phyloP scores from a whole-genome alignment of 2,329 filamentous ascomycete species.

The Diplodia corticola region DNA sequence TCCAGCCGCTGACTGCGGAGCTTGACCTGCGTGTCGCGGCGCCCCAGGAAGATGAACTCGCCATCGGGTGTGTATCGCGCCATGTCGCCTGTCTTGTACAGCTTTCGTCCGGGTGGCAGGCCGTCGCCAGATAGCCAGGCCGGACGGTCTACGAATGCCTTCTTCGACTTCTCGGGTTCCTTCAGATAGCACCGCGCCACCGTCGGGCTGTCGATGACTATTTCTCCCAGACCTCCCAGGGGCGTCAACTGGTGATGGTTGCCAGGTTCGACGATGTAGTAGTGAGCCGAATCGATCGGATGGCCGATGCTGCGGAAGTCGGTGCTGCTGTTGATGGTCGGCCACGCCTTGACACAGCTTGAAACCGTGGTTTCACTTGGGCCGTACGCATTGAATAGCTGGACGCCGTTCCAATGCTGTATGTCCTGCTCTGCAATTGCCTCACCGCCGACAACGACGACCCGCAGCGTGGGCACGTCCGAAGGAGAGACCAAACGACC shows the following conservation, averaged over 20 bases:
- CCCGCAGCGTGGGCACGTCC: constrained; percentile 48
- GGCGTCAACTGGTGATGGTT: constrained; percentile 34
- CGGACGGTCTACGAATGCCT: constrained; percentile 33
- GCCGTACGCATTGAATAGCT: background rate
- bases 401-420: constrained; percentile 25
- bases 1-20: background rate
- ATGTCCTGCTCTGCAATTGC: constrained; percentile 22
- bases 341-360: background rate
- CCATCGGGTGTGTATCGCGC: constrained; percentile 33
- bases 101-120: constrained; percentile 22
- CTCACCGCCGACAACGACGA: constrained; percentile 35
- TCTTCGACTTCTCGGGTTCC: constrained; percentile 33
- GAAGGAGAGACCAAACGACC: constrained; percentile 40
- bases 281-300: background rate
- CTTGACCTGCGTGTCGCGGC: constrained; percentile 31
- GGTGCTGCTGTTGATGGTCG: no score
- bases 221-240: constrained; percentile 39
- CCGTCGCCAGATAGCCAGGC: background rate
- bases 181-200: constrained; percentile 38
- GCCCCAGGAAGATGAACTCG: constrained; percentile 38
- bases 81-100: constrained; percentile 18
- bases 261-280: constrained; percentile 33
- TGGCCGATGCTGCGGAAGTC: background rate
- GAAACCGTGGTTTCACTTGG: background rate
- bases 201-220: constrained; percentile 39